Base-by-base conservation (phyloP, 495 filamentous ascomycete genomes). In the Penicillium mononematosum region DNA sequence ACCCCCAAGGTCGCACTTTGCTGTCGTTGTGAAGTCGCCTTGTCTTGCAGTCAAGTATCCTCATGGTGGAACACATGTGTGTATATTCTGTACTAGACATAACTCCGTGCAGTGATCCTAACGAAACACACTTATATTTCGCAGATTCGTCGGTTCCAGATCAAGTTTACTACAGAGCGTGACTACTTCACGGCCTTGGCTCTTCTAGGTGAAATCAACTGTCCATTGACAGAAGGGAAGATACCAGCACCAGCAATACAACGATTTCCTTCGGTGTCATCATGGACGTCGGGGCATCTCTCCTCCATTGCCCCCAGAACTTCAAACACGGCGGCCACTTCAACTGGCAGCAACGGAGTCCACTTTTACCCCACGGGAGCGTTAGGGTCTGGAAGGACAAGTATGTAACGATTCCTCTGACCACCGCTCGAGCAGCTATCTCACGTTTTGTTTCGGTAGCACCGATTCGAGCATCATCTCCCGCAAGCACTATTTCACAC, bases 31-130 rank as follows among this genome's bases (percentile, higher is more conserved):
- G n/a, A 79, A 75, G 44, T 51, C 61, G 2, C 76, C 76, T 7
- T 78, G 71, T 54, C 58, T 79, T 10, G 76, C 76, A 42, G 60
- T 79, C 20, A 77, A 75, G 53, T 79, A 75, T 58, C 69, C 70
- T 22, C 44, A 39, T 29, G 41, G 32, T 43, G 45, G 25, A 59
- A 63, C 44, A 19, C 47, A 63, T 51, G 64, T 61, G 50, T 58
- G 65, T 41, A 57, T 59, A 16, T 41, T 17, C 29, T 34, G 10
- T 8, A 19, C 25, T 1, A 24, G 10, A 17, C 4, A 47, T 8
- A 2, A 19, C n/a, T 22, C 7, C 4, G 5, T 10, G 31, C 4
- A n/a, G 52, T 16, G 8, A 1, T 12, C 6, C 24, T 49, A n/a
- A 55, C 14, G 44, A 7, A 5, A 3, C 5, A 9, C 14, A 38